Base-by-base conservation (phyloP, 352 stramenopile genomes). In the Globisporangium cederbergense region DNA sequence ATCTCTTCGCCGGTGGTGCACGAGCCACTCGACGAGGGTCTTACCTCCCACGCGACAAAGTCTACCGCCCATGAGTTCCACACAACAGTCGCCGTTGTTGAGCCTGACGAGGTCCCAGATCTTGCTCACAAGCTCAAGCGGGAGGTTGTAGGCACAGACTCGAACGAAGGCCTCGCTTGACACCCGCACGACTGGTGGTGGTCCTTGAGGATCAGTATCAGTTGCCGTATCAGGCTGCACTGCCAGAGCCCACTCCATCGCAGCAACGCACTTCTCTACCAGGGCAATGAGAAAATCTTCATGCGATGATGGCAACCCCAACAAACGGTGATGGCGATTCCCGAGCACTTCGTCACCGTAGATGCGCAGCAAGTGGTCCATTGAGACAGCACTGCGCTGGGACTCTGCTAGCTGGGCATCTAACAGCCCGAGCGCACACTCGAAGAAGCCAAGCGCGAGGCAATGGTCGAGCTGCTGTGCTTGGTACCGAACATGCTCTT, bases 11-110 rank as follows among this genome's bases (percentile, higher is more conserved):
- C 53, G 18, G 34, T 72, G 56, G 0, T 58, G 8, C n/a, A 73
- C 38, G 22, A 84, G 13, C 76, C 76, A 84, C 38, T 79, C 55
- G 0, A 47, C 16, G 25, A 82, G 51, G 0, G 67, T 71, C 32
- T 70, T 78, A 9, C 67, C 65, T 45, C 53, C 10, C 2, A 84
- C 69, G 25, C 65, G 70, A 25, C 61, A 1, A 69, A 20, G 43
- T n/a, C 14, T 7, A 16, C 1, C 42, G 9, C 47, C 25, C 36
- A 28, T 18, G 14, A 43, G 9, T 1, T n/a, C 10, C 10, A 18
- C 16, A 28, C 30, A 8, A 3, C 22, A 9, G 6, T 16, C 51
- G 28, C 14, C 14, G 20, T 66, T 20, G 11, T 36, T 14, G 32
- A 46, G 55, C 14, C 20, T 20, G 1, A 42, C 50, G 11, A 73